Conservation (phyloP, 2,329 filamentous ascomycete genomes). For the Aurifilum marmelostoma region DNA sequence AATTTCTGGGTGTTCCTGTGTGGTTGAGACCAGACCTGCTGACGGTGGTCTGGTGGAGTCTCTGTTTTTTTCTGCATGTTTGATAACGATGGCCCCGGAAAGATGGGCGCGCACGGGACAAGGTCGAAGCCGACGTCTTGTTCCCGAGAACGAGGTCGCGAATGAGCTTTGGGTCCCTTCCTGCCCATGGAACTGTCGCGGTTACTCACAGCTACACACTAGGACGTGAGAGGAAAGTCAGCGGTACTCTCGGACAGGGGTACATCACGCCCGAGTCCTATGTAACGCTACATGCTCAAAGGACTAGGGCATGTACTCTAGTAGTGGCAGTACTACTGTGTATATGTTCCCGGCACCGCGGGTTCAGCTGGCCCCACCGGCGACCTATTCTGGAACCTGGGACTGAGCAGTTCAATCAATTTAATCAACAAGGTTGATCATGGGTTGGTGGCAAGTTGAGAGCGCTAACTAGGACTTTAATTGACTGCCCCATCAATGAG, state of each 20-base stretch:
- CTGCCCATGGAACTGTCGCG: too few species aligned
- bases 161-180: background rate
- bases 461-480: background rate
- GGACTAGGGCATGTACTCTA: background rate
- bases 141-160: background rate
- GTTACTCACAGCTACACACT: background rate
- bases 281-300: background rate
- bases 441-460: background rate
- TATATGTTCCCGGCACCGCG: background rate
- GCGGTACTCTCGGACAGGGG: background rate
- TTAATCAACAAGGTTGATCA: background rate
- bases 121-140: background rate
- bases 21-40: background rate
- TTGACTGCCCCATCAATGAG: background rate
- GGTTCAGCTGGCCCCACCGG: slow-evolving; percentile 5
- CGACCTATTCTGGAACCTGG: background rate
- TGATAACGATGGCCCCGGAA: background rate
- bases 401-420: background rate
- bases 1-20: background rate
- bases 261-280: background rate
- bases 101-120: background rate
- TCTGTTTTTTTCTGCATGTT: background rate
- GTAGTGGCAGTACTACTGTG: too few species aligned
- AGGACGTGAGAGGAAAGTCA: background rate
- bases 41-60: background rate